Evolutionary conservation across 768 basidiomycete genomes (phyloP).

Genomic region (Symmetrospora coprosmae): DNA sequence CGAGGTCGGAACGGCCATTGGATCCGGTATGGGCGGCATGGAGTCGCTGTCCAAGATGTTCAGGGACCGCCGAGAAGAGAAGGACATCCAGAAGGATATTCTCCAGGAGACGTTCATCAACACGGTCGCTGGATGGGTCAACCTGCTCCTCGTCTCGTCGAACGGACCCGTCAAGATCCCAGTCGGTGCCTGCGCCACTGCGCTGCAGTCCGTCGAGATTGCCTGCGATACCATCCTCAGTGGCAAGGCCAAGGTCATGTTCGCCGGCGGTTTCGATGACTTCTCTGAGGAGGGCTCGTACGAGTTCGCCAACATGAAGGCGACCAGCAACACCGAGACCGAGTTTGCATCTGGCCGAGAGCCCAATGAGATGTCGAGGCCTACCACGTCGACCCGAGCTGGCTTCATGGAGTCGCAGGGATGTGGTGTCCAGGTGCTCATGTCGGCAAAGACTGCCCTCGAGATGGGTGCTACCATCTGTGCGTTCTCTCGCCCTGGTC

Average conservation of each 20-base stretch:
- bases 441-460: constrained; percentile 90
- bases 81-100: constrained; percentile 95
- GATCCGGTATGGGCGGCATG: constrained; percentile 96
- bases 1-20: constrained; percentile 82
- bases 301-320: constrained; percentile 99
- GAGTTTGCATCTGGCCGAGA: constrained; percentile 99
- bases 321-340: constrained; percentile 88
- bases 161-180: constrained; percentile 98
- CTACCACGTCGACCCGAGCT: constrained; percentile 85
- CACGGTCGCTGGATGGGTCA: constrained; percentile 56
- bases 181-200: constrained; percentile 96
- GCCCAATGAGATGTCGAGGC: constrained; percentile 96
- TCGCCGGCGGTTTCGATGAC: constrained; percentile 96
- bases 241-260: constrained; percentile 98
- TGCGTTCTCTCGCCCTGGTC: background rate
- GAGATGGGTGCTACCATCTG: constrained; percentile 83
- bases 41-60: constrained; percentile 72
- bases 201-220: constrained; percentile 92
- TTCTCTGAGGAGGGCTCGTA: constrained; percentile 94
- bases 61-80: constrained; percentile 94
- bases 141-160: constrained; percentile 82
- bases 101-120: constrained; percentile 99
- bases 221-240: constrained; percentile 88
- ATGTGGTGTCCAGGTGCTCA: constrained; percentile 88
- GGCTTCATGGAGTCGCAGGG: constrained; percentile 94